Evolutionary conservation across 2,329 filamentous ascomycete genomes (phyloP).

Genomic region (Clarireedia monteithiana): DNA sequence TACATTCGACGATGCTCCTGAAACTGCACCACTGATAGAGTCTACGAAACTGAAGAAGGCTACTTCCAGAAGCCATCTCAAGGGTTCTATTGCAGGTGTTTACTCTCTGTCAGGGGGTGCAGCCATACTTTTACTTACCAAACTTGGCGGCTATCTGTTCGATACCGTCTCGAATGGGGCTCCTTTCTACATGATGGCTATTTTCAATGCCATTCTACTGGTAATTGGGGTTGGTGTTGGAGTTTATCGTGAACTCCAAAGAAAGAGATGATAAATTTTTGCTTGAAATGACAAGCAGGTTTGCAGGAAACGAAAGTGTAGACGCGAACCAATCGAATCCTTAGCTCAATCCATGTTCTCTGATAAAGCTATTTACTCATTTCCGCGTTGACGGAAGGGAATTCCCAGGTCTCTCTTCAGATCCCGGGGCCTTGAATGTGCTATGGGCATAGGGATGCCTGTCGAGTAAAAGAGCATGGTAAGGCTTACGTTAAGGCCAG

Average conservation of each 20-base stretch:
- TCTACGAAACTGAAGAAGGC: constrained; percentile 14
- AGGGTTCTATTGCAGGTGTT: constrained; percentile 89
- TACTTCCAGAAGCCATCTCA: constrained; percentile 43
- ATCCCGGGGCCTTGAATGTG: too few species aligned
- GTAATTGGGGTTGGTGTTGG: constrained; percentile 33
- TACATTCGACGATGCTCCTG: constrained; percentile 6
- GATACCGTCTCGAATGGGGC: constrained; percentile 66
- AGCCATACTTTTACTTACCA: constrained; percentile 85
- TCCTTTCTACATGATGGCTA: constrained; percentile 91
- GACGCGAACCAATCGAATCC: neutral
- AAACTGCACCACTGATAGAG: constrained; percentile 27
- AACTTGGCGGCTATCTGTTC: constrained; percentile 80
- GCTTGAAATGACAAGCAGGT: neutral
- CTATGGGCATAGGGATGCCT: too few species aligned
- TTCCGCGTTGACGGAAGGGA: too few species aligned
- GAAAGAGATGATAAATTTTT: constrained; percentile 4
- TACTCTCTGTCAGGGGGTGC: constrained; percentile 87
- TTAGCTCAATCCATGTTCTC: too few species aligned
- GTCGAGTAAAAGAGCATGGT: too few species aligned
- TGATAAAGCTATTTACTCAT: too few species aligned
- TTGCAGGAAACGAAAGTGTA: neutral
- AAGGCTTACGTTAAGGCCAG: too few species aligned
- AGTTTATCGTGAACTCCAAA: constrained; percentile 22
- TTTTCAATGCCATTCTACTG: constrained; percentile 71
- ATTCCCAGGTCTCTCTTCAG: too few species aligned